Base-by-base conservation (phyloP, 2,329 filamentous ascomycete genomes). In the Fusarium sp. region DNA sequence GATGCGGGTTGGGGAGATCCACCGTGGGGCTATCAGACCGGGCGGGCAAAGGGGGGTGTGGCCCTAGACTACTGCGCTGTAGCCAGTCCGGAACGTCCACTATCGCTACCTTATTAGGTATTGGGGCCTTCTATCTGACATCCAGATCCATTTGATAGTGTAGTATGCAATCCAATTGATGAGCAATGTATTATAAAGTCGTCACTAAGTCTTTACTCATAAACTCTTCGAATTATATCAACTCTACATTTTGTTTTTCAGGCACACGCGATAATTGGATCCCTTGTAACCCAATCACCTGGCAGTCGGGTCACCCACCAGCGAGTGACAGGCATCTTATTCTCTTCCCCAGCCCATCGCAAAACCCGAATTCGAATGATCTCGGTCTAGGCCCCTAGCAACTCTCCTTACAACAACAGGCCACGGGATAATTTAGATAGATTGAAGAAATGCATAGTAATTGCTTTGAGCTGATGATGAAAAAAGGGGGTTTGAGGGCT, bases 1-100 rank as follows among this genome's bases (percentile, higher is more conserved):
- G 64, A 72, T 70, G 67, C 75, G 63, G 74, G 72, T 74, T 76
- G 75, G 73, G 74, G 70, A 72, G 70, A 44, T 56, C 48, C 54
- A 69, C 47, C 51, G 68, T 74, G 69, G 68, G 52, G 55, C 67
- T 41, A 56, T 66, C 41, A 68, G 45, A 31, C 60, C 26, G 54
- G 57, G 62, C 48, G 45, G 68, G 26, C 55, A 54, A 47, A 51
- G 55, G 47, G 52, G 66, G 72, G 72, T 15, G 72, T 74, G 68
- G 17, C 28, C 36, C 20, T 75, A 72, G 36, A 54, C 35, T 22
- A 42, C n/a, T 54, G 47, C 49, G 22, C 18, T 61, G 57, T 28
- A 28, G 58, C 48, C 36, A n/a, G 35, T 36, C 33, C 47, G 13
- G 18, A 12, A 41, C 14, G 24, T 24, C 24, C 24, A 26, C 31